These are phyloP conservation scores for Globisporangium canariense DNA, from an alignment of 352 stramenopile genomes.

Conservation along the genomic window DNA sequence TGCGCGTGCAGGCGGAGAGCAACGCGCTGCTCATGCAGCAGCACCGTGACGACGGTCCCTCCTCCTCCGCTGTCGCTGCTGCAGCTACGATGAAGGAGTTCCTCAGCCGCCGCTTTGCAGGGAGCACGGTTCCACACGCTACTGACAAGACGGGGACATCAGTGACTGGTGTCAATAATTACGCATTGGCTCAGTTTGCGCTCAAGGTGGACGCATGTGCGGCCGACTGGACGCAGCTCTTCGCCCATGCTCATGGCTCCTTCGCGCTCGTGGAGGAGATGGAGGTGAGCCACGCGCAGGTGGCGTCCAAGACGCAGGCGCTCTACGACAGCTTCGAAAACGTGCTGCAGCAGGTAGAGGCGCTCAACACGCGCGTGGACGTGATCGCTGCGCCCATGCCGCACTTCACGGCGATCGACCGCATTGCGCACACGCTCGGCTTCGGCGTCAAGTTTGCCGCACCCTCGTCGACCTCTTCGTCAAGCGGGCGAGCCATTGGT, in stretches of 20 bases:
- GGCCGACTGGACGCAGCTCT: slow-evolving; percentile 39
- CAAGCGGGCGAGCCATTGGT: not conserved
- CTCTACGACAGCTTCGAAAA: slow-evolving; percentile 80
- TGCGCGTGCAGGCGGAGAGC: slow-evolving; percentile 42
- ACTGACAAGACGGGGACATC: not conserved
- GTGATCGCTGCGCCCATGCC: slow-evolving; percentile 63
- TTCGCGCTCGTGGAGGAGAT: slow-evolving; percentile 74
- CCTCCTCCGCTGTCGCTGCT: not conserved
- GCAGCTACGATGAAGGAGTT: slow-evolving; percentile 45
- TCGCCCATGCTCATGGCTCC: slow-evolving; percentile 52
- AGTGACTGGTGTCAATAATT: slow-evolving; percentile 13
- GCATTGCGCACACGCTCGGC: slow-evolving; percentile 47
- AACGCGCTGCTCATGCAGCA: slow-evolving; percentile 39
- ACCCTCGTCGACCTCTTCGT: slow-evolving; percentile 16
- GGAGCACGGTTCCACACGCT: not conserved
- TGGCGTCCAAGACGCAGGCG: slow-evolving; percentile 68
- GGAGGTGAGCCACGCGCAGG: slow-evolving; percentile 76
- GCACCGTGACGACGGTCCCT: not conserved
- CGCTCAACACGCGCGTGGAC: slow-evolving; percentile 56
- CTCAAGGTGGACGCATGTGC: slow-evolving; percentile 29
- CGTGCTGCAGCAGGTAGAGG: slow-evolving; percentile 56
- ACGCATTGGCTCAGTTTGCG: slow-evolving; percentile 30
- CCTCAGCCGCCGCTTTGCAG: slow-evolving; percentile 17
- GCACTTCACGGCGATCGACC: slow-evolving; percentile 68
- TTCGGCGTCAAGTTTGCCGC: slow-evolving; percentile 69